phyloP scores from a whole-genome alignment of 345 rosid species.

The Balakata baccata region DNA sequence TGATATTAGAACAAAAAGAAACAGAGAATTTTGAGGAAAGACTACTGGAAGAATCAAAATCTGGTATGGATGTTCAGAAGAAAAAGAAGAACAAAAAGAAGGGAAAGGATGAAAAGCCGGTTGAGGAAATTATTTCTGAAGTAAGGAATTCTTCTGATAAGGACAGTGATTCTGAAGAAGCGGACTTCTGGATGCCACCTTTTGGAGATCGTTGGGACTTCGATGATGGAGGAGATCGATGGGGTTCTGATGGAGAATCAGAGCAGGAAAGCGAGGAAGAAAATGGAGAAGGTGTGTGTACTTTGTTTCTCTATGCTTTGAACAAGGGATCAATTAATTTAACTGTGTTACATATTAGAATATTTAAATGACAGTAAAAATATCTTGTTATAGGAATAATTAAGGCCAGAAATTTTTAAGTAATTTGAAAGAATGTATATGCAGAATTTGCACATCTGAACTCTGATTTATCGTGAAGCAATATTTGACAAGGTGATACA shows the following conservation, averaged over 20 bases:
- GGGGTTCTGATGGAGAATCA: conserved; percentile 61
- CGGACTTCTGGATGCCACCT: conserved; percentile 86
- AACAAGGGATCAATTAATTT: not conserved
- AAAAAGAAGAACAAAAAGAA: conserved; percentile 31
- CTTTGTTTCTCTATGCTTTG: not conserved
- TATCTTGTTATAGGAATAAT: not conserved
- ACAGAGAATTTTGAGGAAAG: conserved; percentile 29
- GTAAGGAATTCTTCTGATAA: conserved; percentile 38
- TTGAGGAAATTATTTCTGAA: conserved; percentile 45
- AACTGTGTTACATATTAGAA: not conserved
- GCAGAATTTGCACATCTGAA: not conserved
- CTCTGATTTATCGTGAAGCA: not conserved
- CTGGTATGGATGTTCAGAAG: conserved; percentile 19
- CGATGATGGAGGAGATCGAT: conserved; percentile 57
- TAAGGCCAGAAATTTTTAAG: not conserved
- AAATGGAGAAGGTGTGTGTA: conserved; percentile 44
- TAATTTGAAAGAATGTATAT: not conserved
- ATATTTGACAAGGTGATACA: not conserved
- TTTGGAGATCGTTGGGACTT: conserved; percentile 77
- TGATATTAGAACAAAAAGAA: conserved; percentile 60
- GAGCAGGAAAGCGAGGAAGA: conserved; percentile 43
- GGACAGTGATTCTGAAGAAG: conserved; percentile 54
- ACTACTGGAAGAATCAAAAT: conserved; percentile 21
- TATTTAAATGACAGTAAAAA: conserved; percentile 1
- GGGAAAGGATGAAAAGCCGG: conserved; percentile 31